A percentile compares a stretch with the other conserved stretches of the same genome.
Conservation (phyloP, 495 filamentous ascomycete genomes). For the Hypoxylon lienhwacheense region DNA sequence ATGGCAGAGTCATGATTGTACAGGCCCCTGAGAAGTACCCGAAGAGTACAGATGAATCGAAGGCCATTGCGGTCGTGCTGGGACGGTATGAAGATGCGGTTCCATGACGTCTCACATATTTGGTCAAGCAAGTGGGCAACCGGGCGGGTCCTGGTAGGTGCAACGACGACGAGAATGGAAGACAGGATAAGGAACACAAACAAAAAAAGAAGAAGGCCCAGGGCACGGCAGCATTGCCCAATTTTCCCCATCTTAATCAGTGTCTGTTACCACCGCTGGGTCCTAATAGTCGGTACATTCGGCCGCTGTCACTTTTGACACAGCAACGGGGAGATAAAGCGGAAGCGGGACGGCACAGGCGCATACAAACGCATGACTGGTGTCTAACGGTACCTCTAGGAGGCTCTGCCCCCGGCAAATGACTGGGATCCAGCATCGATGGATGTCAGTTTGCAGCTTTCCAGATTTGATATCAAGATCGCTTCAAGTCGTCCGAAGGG, state of each 20-base stretch:
- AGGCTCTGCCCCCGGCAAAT: not conserved
- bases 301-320: constrained; percentile 30
- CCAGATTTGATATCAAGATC: constrained; percentile 2
- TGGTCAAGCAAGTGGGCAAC: constrained; percentile 23
- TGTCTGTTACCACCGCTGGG: constrained; percentile 1
- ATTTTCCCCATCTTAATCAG: constrained; percentile 12
- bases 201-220: constrained; percentile 14
- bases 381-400: constrained; percentile 6
- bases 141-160: constrained; percentile 20
- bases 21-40: constrained; percentile 8
- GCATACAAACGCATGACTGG: constrained; percentile 35
- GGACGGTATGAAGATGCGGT: constrained; percentile 19
- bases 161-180: constrained; percentile 26
- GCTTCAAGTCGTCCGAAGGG: not conserved
- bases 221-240: constrained; percentile 20
- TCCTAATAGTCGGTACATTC: constrained; percentile 22
- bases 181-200: constrained; percentile 29
- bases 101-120: constrained; percentile 28
- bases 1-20: constrained; percentile 13
- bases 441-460: not conserved
- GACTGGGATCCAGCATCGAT: not conserved
- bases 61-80: constrained; percentile 6
- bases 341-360: constrained; percentile 24
- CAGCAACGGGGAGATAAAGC: constrained; percentile 14
- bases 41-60: constrained; percentile 10